Percentiles rank a stretch among this genome's conserved stretches.
Conservation (phyloP, 2,329 filamentous ascomycete genomes). For the Fusarium sp. region DNA sequence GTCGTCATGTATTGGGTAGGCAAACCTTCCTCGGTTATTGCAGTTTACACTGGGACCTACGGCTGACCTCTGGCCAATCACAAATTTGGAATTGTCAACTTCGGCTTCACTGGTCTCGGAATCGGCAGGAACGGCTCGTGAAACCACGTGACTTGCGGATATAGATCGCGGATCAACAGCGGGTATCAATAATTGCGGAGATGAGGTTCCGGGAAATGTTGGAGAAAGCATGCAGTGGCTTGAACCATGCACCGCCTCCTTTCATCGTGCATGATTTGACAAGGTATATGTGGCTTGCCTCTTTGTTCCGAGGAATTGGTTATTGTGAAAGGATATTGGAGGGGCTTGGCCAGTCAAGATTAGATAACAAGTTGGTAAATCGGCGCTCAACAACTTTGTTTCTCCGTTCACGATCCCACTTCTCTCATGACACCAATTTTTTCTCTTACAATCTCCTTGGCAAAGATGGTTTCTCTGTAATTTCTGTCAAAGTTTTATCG, state of each 20-base stretch:
- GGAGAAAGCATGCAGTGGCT: conserved; percentile 3
- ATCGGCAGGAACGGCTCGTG: conserved; percentile 41
- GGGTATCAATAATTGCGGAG: conserved; percentile 27
- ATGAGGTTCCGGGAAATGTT: conserved; percentile 17
- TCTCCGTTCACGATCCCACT: conserved; percentile 43
- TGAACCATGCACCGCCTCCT: conserved; percentile 20
- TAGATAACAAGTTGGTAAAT: conserved; percentile 45
- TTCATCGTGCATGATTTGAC: background rate
- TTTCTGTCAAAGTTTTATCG: background rate
- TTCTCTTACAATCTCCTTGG: conserved; percentile 16
- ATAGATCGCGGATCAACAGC: conserved; percentile 24
- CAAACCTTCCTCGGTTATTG: conserved; percentile 50
- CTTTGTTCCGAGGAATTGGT: conserved; percentile 25
- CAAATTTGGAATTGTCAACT: conserved; percentile 46
- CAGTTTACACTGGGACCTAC: conserved; percentile 34
- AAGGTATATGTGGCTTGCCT: conserved; percentile 3
- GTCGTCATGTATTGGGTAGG: conserved; percentile 46
- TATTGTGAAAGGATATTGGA: conserved; percentile 34
- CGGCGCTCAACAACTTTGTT: conserved; percentile 43
- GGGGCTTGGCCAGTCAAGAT: conserved; percentile 41
- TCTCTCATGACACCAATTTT: conserved; percentile 35
- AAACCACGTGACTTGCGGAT: conserved; percentile 18
- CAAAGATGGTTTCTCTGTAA: conserved; percentile 38
- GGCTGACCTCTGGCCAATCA: conserved; percentile 42
- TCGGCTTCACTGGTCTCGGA: conserved; percentile 44